Evolutionary conservation across 345 rosid genomes (phyloP).

Genomic region (Hirschfeldia incana): DNA sequence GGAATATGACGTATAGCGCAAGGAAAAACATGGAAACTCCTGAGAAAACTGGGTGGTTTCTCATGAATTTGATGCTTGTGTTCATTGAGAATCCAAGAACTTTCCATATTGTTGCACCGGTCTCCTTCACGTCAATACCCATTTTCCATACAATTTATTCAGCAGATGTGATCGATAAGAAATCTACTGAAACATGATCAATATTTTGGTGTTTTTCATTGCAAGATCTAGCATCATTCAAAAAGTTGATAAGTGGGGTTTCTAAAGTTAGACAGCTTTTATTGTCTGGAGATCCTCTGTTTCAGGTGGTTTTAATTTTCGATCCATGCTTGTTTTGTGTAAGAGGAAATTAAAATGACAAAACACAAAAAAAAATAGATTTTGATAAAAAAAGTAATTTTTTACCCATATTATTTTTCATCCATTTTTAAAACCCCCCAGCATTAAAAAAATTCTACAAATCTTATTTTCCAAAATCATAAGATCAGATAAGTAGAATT

Average conservation of each 20-base stretch:
- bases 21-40: constrained; percentile 39
- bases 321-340: background rate
- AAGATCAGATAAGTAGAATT: background rate
- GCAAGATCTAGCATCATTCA: constrained; percentile 10
- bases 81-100: constrained; percentile 43
- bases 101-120: constrained; percentile 42
- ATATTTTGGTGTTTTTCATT: background rate
- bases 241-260: background rate
- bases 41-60: constrained; percentile 53
- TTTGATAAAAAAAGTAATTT: background rate
- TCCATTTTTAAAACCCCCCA: background rate
- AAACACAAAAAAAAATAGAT: constrained; percentile 6
- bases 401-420: background rate
- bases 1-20: constrained; percentile 50
- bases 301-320: constrained; percentile 9
- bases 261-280: constrained; percentile 15
- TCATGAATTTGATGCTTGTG: constrained; percentile 37
- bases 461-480: background rate
- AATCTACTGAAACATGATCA: constrained; percentile 2
- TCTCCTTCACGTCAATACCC: constrained; percentile 51
- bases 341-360: background rate
- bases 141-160: constrained; percentile 33
- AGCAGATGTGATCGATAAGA: background rate
- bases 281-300: constrained; percentile 38
- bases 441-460: background rate